These are phyloP conservation scores for Babesia sp. DNA, from an alignment of 169 alveolate genomes.

Conservation along the genomic window DNA sequence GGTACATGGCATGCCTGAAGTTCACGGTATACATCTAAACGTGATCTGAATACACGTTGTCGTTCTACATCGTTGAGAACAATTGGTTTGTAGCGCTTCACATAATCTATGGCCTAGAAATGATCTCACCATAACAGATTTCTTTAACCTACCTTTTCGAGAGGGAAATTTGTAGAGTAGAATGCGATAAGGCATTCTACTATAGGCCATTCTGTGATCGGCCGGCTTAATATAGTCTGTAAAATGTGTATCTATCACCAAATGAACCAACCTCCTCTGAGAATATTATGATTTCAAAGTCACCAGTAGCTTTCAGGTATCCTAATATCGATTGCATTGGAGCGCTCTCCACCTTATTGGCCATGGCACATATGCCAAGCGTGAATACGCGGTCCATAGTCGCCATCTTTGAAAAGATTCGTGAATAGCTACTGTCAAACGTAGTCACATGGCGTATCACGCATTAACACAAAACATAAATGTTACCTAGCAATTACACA, in stretches of 20 bases:
- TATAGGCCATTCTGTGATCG: slow-evolving; percentile 85
- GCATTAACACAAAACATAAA: too few relatives aligned
- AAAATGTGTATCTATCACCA: too few relatives aligned
- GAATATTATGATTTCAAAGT: slow-evolving; percentile 81
- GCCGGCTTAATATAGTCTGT: slow-evolving; percentile 78
- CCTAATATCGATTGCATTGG: slow-evolving; percentile 87
- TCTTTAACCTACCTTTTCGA: slow-evolving; percentile 71
- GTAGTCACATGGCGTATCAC: too few relatives aligned
- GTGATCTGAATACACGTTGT: slow-evolving; percentile 71
- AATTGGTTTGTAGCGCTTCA: slow-evolving; percentile 75
- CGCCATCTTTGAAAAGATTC: background rate
- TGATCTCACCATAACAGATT: background rate
- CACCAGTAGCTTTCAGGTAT: slow-evolving; percentile 79
- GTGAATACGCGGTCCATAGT: slow-evolving; percentile 73
- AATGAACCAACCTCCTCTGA: slow-evolving; percentile 66
- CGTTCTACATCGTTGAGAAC: slow-evolving; percentile 75
- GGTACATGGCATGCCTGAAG: slow-evolving; percentile 83
- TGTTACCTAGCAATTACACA: too few relatives aligned
- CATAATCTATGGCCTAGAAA: slow-evolving; percentile 73
- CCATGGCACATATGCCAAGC: slow-evolving; percentile 90
- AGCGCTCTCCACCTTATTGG: slow-evolving; percentile 80
- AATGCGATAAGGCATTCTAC: slow-evolving; percentile 91
- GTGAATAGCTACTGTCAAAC: too few relatives aligned
- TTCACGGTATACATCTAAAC: slow-evolving; percentile 79
- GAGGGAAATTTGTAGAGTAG: slow-evolving; percentile 88